These are phyloP conservation scores for Sideroxylon spinosum DNA, from an alignment of 179 eudicot species.

Conservation along the genomic window DNA sequence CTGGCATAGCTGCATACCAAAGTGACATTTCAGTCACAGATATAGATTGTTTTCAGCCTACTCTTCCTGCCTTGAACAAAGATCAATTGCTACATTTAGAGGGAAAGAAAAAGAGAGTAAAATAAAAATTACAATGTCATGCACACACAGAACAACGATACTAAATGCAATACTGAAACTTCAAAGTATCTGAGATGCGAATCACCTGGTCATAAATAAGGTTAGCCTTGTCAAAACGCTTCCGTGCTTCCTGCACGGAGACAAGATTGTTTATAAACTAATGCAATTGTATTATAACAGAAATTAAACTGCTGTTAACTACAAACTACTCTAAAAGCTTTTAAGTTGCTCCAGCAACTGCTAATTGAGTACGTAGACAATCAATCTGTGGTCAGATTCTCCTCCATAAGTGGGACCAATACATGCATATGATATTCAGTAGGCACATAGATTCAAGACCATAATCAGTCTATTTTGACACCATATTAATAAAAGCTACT, in stretches of 20 bases:
- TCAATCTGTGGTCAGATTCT: background rate
- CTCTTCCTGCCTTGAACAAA: background rate
- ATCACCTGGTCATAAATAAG: conserved; percentile 89
- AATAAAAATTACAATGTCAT: background rate
- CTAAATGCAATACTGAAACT: background rate
- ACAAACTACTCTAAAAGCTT: background rate
- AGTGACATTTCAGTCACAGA: background rate
- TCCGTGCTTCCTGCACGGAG: conserved; percentile 85
- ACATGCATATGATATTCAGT: background rate
- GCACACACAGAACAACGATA: background rate
- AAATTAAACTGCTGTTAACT: background rate
- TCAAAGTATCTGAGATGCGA: conserved; percentile 12
- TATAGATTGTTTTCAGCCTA: background rate
- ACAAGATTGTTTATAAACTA: conserved; percentile 21
- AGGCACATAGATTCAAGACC: background rate
- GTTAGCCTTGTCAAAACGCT: conserved; percentile 93
- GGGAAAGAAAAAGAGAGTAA: background rate
- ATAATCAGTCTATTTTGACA: background rate
- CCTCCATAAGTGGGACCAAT: background rate
- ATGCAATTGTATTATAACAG: background rate
- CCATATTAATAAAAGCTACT: background rate
- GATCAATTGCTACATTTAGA: background rate
- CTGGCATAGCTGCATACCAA: background rate
- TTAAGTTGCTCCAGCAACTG: background rate
- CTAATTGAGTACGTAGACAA: background rate